phyloP scores from a whole-genome alignment of 768 basidiomycete species.

The Suillus decipiens region DNA sequence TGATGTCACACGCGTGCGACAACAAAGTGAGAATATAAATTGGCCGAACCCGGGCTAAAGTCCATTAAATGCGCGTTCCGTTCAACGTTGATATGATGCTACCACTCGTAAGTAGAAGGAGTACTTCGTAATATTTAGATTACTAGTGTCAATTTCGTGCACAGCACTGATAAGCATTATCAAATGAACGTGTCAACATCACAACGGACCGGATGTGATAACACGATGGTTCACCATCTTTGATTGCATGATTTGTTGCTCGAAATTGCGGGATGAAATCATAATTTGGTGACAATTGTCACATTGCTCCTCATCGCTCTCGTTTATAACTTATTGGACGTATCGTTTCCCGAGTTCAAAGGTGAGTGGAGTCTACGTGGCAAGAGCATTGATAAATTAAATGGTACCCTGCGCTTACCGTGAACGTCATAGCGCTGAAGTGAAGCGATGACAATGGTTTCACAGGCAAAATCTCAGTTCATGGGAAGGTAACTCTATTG shows the following conservation, averaged over 20 bases:
- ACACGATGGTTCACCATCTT: not conserved
- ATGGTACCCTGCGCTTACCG: not conserved
- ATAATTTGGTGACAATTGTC: not conserved
- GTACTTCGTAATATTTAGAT: not conserved
- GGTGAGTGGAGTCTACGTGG: not conserved
- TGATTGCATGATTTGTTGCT: not conserved
- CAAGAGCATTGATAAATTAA: not conserved
- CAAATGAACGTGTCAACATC: constrained; percentile 5
- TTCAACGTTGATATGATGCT: not conserved
- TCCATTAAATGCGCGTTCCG: not conserved
- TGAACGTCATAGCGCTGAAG: not conserved
- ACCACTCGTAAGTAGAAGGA: constrained; percentile 1
- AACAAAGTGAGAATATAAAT: constrained; percentile 55
- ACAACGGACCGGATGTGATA: not conserved
- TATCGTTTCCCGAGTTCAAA: not conserved
- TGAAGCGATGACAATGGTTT: constrained; percentile 4
- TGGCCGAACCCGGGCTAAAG: constrained; percentile 72
- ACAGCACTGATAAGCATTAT: constrained; percentile 10
- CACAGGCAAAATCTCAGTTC: constrained; percentile 4
- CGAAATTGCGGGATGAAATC: not conserved
- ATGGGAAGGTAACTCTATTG: constrained; percentile 18
- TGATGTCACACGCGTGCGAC: constrained; percentile 64
- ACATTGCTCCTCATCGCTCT: not conserved
- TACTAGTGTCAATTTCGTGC: constrained; percentile 7
- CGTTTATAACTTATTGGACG: not conserved